Conservation (phyloP, 768 basidiomycete species). For the Kwoniella bestiolae region DNA sequence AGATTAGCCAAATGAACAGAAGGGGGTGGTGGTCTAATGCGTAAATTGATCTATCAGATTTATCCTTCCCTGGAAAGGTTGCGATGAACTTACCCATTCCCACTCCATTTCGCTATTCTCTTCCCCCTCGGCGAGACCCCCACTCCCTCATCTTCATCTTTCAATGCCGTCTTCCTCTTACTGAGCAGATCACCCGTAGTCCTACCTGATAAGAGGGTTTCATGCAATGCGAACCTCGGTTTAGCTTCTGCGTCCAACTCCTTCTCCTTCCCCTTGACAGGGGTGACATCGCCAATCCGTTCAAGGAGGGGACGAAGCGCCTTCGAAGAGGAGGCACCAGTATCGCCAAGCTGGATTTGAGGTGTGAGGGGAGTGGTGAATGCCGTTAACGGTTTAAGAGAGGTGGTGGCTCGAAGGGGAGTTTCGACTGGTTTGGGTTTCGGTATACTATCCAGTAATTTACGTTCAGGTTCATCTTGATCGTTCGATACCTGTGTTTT, state of each 20-base stretch:
- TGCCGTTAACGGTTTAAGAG: conserved; percentile 2
- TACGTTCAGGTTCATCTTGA: neutral
- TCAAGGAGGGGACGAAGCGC: conserved; percentile 12
- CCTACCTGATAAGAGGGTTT: conserved; percentile 5
- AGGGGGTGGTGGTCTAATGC: conserved; percentile 26
- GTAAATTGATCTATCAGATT: neutral
- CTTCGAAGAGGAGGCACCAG: conserved; percentile 5
- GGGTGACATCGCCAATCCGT: neutral
- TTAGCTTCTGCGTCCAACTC: neutral
- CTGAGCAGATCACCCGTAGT: conserved; percentile 9
- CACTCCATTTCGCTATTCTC: conserved; percentile 30
- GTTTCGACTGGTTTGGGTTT: conserved; percentile 1
- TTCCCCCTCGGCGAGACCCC: conserved; percentile 45
- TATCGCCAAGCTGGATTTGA: conserved; percentile 1
- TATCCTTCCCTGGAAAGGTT: too few species aligned
- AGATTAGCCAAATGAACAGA: conserved; percentile 37
- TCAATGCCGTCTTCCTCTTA: conserved; percentile 2
- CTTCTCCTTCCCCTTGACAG: neutral
- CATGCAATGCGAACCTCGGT: conserved; percentile 16
- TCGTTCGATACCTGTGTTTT: too few species aligned
- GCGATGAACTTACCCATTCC: conserved; percentile 31
- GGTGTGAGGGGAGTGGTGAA: neutral
- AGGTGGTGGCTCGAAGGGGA: neutral
- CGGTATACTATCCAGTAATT: neutral
- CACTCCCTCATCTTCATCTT: conserved; percentile 40